A percentile compares a stretch with the other conserved stretches of the same genome.
Evolutionary conservation across 2,329 filamentous ascomycete genomes (phyloP).

Genomic region (Macrophomina phaseolina): DNA sequence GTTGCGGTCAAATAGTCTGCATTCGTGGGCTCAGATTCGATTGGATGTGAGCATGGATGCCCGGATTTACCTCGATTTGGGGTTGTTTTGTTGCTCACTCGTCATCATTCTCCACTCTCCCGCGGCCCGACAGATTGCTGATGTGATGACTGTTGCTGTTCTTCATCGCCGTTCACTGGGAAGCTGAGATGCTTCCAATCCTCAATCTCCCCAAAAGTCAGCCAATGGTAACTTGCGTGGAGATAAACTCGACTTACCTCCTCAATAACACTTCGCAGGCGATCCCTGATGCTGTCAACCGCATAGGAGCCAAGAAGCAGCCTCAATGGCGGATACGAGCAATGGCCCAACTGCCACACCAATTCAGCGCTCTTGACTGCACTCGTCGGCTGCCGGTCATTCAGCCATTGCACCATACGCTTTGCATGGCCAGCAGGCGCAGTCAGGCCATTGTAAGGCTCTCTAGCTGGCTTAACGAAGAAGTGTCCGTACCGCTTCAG

Average conservation of each 20-base stretch:
- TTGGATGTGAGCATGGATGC: no score
- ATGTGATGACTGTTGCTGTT: constrained; percentile 6
- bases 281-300: constrained; percentile 92
- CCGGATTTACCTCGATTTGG: no score
- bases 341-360: constrained; percentile 92
- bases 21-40: no score
- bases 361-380: constrained; percentile 92
- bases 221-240: neutral
- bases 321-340: constrained; percentile 86
- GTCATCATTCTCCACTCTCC: constrained; percentile 8
- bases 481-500: constrained; percentile 91
- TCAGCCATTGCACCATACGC: constrained; percentile 92
- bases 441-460: constrained; percentile 77
- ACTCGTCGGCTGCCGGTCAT: constrained; percentile 89
- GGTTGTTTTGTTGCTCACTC: neutral
- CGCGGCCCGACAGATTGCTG: neutral
- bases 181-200: constrained; percentile 91
- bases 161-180: constrained; percentile 48
- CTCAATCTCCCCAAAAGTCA: constrained; percentile 54
- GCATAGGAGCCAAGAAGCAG: constrained; percentile 91
- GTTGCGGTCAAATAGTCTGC: no score
- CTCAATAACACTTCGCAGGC: constrained; percentile 87
- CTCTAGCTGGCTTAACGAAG: constrained; percentile 79
- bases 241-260: constrained; percentile 63
- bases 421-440: constrained; percentile 87